A percentile compares a stretch with the other conserved stretches of the same genome.
Evolutionary conservation across 495 filamentous ascomycete species (phyloP).

Genomic region (Aeminium ludgeri): DNA sequence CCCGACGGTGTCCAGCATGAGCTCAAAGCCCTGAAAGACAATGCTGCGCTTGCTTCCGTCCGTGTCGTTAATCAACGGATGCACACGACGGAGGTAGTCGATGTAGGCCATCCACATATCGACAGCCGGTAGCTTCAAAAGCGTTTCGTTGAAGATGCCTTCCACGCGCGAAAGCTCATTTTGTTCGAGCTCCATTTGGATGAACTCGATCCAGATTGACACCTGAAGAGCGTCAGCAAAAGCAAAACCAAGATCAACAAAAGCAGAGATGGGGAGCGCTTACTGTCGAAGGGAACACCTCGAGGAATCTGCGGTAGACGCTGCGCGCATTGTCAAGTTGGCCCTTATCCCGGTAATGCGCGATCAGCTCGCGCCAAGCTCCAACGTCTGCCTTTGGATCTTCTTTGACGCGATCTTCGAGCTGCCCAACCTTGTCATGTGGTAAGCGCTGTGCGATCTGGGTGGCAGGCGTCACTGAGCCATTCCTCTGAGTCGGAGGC

Average conservation of each 20-base stretch:
- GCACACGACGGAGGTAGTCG: conserved; percentile 80
- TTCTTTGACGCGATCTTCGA: conserved; percentile 79
- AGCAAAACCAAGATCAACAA: background rate
- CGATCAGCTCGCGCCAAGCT: conserved; percentile 75
- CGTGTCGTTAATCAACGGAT: conserved; percentile 69
- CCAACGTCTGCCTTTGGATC: conserved; percentile 82
- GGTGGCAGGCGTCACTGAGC: background rate
- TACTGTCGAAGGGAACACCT: conserved; percentile 78
- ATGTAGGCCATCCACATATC: conserved; percentile 86
- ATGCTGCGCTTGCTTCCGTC: conserved; percentile 54
- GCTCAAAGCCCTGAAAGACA: conserved; percentile 71
- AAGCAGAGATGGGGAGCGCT: conserved; percentile 26
- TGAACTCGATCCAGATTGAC: conserved; percentile 72
- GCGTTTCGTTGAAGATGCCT: conserved; percentile 57
- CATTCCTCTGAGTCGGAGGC: conserved; percentile 11
- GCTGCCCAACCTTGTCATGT: conserved; percentile 62
- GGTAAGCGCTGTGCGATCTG: conserved; percentile 38
- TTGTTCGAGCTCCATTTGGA: conserved; percentile 70
- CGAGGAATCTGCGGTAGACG: conserved; percentile 71
- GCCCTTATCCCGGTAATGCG: conserved; percentile 63
- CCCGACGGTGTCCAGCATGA: conserved; percentile 76
- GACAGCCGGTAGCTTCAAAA: conserved; percentile 59
- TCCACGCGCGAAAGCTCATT: conserved; percentile 64
- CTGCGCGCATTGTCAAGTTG: conserved; percentile 66
- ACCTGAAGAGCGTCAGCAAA: conserved; percentile 38